Evolutionary conservation across 495 filamentous ascomycete genomes (phyloP).

Genomic region (Talaromyces adpressus): DNA sequence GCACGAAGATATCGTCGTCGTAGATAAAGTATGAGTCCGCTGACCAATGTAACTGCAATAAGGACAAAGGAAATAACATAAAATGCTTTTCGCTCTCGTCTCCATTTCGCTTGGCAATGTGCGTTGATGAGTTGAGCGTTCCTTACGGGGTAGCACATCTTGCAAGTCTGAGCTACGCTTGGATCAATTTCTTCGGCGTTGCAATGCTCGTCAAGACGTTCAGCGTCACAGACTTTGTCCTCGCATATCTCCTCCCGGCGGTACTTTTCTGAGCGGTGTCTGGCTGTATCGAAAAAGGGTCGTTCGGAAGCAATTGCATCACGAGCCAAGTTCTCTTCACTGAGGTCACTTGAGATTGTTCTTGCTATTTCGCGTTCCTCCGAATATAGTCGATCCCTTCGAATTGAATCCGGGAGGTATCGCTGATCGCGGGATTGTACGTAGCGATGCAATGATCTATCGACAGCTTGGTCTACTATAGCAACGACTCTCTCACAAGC

Average conservation of each 20-base stretch:
- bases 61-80: slow-evolving; percentile 5
- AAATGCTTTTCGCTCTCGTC: slow-evolving; percentile 5
- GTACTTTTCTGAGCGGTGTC: background rate
- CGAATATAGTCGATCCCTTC: background rate
- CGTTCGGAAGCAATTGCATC: background rate
- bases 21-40: slow-evolving; percentile 4
- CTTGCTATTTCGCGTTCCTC: background rate
- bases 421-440: background rate
- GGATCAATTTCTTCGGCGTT: background rate
- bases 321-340: background rate
- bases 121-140: slow-evolving; percentile 5
- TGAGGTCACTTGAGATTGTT: background rate
- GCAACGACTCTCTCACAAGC: background rate
- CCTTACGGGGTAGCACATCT: slow-evolving; percentile 8
- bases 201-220: slow-evolving; percentile 1
- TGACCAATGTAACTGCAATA: slow-evolving; percentile 1
- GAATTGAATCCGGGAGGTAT: background rate
- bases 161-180: slow-evolving; percentile 2
- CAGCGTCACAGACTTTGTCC: background rate
- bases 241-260: slow-evolving; percentile 4
- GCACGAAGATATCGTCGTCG: slow-evolving; percentile 2
- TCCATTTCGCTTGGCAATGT: slow-evolving; percentile 9
- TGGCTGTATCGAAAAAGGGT: background rate
- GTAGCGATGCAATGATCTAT: background rate
- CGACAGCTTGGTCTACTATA: background rate